A percentile compares a stretch with the other conserved stretches of the same genome.
phyloP scores from a whole-genome alignment of 345 rosid genomes.

The Salix koriyanagi region DNA sequence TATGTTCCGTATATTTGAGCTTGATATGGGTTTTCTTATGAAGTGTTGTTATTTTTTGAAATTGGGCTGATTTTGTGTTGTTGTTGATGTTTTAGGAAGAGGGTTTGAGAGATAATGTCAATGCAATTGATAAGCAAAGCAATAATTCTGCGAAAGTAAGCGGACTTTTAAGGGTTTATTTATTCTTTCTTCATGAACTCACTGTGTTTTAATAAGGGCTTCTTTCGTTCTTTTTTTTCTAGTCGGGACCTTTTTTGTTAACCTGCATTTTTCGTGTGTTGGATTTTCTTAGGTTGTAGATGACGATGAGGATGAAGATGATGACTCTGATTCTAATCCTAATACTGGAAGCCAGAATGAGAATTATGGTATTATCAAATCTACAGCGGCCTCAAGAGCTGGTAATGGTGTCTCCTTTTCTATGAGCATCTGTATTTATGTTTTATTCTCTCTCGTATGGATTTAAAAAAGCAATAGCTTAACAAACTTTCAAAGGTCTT shows the following conservation, averaged over 20 bases:
- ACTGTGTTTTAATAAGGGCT: too few relatives aligned
- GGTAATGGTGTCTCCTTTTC: slow-evolving; percentile 29
- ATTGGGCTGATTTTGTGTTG: slow-evolving; percentile 1
- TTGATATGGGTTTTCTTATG: neutral
- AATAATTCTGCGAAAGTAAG: slow-evolving; percentile 52
- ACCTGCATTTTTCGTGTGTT: neutral
- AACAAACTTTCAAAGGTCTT: neutral
- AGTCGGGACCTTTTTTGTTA: neutral
- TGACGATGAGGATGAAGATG: slow-evolving; percentile 46
- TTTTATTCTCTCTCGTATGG: neutral
- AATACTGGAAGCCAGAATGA: slow-evolving; percentile 63
- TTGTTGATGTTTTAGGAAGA: slow-evolving; percentile 44
- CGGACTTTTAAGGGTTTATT: neutral
- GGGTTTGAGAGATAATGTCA: slow-evolving; percentile 48
- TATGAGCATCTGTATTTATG: neutral
- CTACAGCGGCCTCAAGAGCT: slow-evolving; percentile 39
- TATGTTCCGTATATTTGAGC: neutral
- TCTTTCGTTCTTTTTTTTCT: neutral
- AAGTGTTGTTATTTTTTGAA: neutral
- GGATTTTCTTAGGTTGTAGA: slow-evolving; percentile 37
- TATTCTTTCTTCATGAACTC: neutral
- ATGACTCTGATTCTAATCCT: slow-evolving; percentile 50
- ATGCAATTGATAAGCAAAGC: slow-evolving; percentile 26
- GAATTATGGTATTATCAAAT: slow-evolving; percentile 39
- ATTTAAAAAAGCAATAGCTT: neutral